Evolutionary conservation across 2,329 filamentous ascomycete genomes (phyloP), one percentile per base, ranked within the genome.

Genomic region (Neophaeococcomyces aloes): DNA sequence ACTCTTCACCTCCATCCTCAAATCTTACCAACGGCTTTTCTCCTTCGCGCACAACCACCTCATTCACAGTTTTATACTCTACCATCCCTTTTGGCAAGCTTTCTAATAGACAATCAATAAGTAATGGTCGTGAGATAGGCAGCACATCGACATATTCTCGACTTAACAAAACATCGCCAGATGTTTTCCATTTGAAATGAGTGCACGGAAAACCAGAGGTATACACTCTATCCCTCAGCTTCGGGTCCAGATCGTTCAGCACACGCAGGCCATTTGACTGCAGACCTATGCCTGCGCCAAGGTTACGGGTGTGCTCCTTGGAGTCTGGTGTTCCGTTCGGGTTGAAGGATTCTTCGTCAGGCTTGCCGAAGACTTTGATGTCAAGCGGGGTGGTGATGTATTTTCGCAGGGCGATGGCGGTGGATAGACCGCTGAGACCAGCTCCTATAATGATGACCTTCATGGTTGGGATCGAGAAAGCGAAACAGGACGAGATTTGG

Each of bases 261-360:
- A 64, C 61, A 25, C 56, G 54, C 4, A 67, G 51, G 3, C 65
- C 64, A 38, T 66, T 67, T 0, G 64, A 56, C 1, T 48, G 57
- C 23, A 67, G 38, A 4, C 57, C 63, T 3, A 67, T 47, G 2
- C 59, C 62, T 5, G 62, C 63, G 5, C 63, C 63, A 2, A 65
- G 35, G 8, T 25, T 38, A 10, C 35, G 35, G 8, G 7, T 15
- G 3, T 19, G 17, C n/a, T 38, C 10, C 19, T 8, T 10, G 11
- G 35, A 14, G 23, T 27, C 23, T 27, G 23, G 23, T 6, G 23
- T 27, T 27, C 10, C 23, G 23, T 27, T 27, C 10, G 23, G 23
- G 10, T 27, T 27, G 10, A 27, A 27, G n/a, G 17, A 23, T 13
- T 23, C 17, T 10, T 38, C 18, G 14, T 23, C 18, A 3, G 17